These are phyloP conservation scores for Epichloe aotearoae DNA, from an alignment of 2,329 filamentous ascomycete species.

Conservation along the genomic window DNA sequence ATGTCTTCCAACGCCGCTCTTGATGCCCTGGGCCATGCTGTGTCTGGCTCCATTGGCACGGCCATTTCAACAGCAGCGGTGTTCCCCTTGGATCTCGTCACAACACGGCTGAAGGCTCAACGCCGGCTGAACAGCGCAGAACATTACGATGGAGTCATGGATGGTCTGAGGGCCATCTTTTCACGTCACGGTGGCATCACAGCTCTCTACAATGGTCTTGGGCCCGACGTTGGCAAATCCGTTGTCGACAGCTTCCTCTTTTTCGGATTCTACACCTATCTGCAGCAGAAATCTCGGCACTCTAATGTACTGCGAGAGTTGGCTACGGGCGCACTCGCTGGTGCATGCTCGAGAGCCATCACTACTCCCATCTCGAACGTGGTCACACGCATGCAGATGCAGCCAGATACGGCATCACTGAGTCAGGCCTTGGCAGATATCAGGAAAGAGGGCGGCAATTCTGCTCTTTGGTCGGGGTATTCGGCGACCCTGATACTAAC, in stretches of 20 bases:
- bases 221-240: slow-evolving; percentile 52
- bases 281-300: slow-evolving; percentile 25
- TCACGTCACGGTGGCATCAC: slow-evolving; percentile 52
- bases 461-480: slow-evolving; percentile 80
- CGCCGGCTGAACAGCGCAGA: slow-evolving; percentile 34
- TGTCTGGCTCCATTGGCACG: slow-evolving; percentile 66
- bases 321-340: slow-evolving; percentile 57
- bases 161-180: slow-evolving; percentile 61
- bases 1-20: slow-evolving; percentile 31
- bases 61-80: slow-evolving; percentile 65
- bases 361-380: slow-evolving; percentile 75
- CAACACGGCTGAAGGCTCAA: slow-evolving; percentile 73
- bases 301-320: slow-evolving; percentile 61
- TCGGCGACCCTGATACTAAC: slow-evolving; percentile 68
- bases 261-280: slow-evolving; percentile 63
- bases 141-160: slow-evolving; percentile 52
- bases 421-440: slow-evolving; percentile 52
- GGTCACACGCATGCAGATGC: slow-evolving; percentile 69
- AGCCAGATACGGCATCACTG: slow-evolving; percentile 32
- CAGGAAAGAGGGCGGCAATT: slow-evolving; percentile 52
- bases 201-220: slow-evolving; percentile 57
- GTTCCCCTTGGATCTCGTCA: slow-evolving; percentile 72
- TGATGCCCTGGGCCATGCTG: slow-evolving; percentile 67
- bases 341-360: slow-evolving; percentile 59
- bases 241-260: slow-evolving; percentile 71